Evolutionary conservation across 805 yeast genomes (phyloP).

Genomic region (Saturnispora dispora): DNA sequence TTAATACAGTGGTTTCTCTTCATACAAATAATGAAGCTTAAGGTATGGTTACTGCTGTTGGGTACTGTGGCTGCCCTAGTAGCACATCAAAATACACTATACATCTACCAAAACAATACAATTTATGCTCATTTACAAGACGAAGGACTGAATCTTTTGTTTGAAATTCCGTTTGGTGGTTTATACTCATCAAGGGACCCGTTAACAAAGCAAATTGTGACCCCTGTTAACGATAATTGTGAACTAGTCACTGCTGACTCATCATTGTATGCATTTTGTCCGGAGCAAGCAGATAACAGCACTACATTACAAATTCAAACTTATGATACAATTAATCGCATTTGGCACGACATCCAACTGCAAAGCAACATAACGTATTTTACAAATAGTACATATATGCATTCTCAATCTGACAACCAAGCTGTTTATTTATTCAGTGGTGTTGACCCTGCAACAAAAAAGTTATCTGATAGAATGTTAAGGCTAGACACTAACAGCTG

Average conservation of each 20-base stretch:
- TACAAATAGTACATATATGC: constrained; percentile 33
- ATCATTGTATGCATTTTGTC: constrained; percentile 21
- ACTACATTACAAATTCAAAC: constrained; percentile 7
- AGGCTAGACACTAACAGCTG: constrained; percentile 32
- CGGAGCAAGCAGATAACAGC: constrained; percentile 1
- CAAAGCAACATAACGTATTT: constrained; percentile 14
- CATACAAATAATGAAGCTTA: background rate
- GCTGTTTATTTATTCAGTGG: constrained; percentile 53
- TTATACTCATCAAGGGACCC: constrained; percentile 18
- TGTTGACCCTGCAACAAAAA: constrained; percentile 13
- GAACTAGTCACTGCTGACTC: constrained; percentile 15
- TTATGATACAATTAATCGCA: constrained; percentile 5
- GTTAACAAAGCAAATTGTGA: constrained; percentile 10
- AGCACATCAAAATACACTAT: constrained; percentile 20
- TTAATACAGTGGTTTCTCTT: background rate
- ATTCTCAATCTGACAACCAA: constrained; percentile 30
- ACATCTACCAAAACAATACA: constrained; percentile 26
- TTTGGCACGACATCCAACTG: constrained; percentile 21
- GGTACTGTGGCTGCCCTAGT: background rate
- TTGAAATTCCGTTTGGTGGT: constrained; percentile 23
- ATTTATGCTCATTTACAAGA: constrained; percentile 12
- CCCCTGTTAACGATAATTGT: constrained; percentile 18
- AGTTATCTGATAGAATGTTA: constrained; percentile 34
- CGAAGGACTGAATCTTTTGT: constrained; percentile 11
- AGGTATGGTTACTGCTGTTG: background rate